A percentile compares a stretch with the other conserved stretches of the same genome.
Evolutionary conservation across 495 filamentous ascomycete species (phyloP).

Genomic region (Aspergillus leporis): DNA sequence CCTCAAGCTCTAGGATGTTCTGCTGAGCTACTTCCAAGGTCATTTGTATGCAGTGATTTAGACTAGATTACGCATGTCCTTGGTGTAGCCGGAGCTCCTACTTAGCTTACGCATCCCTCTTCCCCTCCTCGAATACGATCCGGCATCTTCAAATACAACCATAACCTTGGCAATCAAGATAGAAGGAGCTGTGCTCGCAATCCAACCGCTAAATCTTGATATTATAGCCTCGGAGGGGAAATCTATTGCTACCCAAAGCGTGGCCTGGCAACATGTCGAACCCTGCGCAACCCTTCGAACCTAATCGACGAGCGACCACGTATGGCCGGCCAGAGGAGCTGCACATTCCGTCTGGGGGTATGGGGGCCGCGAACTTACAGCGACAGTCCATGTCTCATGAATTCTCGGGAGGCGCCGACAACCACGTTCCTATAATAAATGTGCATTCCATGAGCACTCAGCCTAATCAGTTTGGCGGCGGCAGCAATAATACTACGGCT

Average conservation of each 20-base stretch:
- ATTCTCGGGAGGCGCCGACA: constrained; percentile 44
- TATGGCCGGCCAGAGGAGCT: constrained; percentile 69
- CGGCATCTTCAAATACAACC: not conserved
- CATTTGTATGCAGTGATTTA: constrained; percentile 12
- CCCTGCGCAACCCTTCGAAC: constrained; percentile 52
- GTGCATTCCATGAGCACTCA: constrained; percentile 65
- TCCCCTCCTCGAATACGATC: not conserved
- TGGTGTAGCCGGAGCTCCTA: constrained; percentile 51
- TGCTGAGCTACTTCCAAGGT: constrained; percentile 13
- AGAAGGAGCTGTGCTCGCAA: constrained; percentile 1
- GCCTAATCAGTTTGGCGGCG: constrained; percentile 52
- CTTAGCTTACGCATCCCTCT: constrained; percentile 9
- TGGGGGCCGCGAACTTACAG: constrained; percentile 37
- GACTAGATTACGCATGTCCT: constrained; percentile 46
- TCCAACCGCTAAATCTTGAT: not conserved
- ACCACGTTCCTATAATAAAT: constrained; percentile 59
- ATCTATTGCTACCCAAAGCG: constrained; percentile 19
- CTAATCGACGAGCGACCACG: constrained; percentile 51
- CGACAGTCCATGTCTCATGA: constrained; percentile 54
- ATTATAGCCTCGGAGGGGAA: not conserved
- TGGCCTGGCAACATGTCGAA: constrained; percentile 39
- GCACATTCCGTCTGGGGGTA: constrained; percentile 66
- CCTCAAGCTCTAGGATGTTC: constrained; percentile 19
- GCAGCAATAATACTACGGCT: constrained; percentile 38
- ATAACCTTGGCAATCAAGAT: not conserved